Conservation (phyloP, 805 yeast species). For the Blastobotrys parvus region DNA sequence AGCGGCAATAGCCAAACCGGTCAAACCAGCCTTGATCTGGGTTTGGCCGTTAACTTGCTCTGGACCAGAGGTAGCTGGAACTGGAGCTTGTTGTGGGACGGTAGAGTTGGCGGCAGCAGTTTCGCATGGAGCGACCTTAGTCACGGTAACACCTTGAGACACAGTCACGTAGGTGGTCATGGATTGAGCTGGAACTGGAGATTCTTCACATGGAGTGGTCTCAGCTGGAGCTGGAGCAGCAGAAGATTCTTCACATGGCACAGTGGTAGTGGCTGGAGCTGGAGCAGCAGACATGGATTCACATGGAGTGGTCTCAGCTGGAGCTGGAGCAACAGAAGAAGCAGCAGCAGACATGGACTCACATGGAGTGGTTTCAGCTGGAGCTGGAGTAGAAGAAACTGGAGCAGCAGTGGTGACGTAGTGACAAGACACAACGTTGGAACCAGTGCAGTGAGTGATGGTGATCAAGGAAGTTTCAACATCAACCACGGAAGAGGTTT, state of each 20-base stretch:
- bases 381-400: conserved; percentile 4
- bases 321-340: conserved; percentile 1
- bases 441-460: conserved; percentile 28
- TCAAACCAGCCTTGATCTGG: conserved; percentile 11
- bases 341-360: too few relatives aligned
- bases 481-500: conserved; percentile 20
- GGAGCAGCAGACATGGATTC: not conserved
- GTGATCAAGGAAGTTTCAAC: conserved; percentile 24
- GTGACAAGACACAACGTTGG: conserved; percentile 16
- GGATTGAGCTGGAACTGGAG: conserved; percentile 1
- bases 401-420: conserved; percentile 12
- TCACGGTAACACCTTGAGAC: conserved; percentile 10
- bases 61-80: not conserved
- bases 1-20: conserved; percentile 14
- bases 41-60: conserved; percentile 7
- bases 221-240: not conserved
- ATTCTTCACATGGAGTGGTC: conserved; percentile 2
- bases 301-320: not conserved
- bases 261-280: not conserved
- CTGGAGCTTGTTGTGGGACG: conserved; percentile 1
- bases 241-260: conserved; percentile 1
- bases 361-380: too few relatives aligned
- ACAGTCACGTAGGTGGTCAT: conserved; percentile 9
- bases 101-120: conserved; percentile 5
- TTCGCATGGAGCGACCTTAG: conserved; percentile 9